Evolutionary conservation across 2,329 filamentous ascomycete genomes (phyloP).

Genomic region (Curvularia spicifera): DNA sequence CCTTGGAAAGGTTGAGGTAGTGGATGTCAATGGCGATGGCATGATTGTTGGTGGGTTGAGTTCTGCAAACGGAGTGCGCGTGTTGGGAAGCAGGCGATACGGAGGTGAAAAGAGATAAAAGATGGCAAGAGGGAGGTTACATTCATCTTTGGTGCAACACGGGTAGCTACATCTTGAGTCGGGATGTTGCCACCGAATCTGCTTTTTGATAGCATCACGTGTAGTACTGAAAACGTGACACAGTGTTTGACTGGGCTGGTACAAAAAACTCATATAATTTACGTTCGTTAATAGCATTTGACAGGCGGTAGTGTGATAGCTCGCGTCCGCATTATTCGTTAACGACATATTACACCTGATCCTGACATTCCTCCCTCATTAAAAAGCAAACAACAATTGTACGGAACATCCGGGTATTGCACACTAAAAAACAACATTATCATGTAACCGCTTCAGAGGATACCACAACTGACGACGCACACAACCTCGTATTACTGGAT

Average conservation of each 20-base stretch:
- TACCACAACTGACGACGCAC: not conserved
- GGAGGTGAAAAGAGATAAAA: not conserved
- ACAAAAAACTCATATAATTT: not conserved
- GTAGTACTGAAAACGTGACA: not conserved
- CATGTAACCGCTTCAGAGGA: not conserved
- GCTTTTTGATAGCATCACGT: not conserved
- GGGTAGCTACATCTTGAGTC: not conserved
- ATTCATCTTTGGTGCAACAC: not conserved
- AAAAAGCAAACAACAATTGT: not conserved
- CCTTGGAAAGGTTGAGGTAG: not conserved
- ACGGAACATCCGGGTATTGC: not conserved
- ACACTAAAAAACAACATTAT: not conserved
- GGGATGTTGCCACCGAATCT: not conserved
- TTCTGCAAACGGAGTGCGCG: not conserved
- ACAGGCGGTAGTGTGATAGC: too few relatives aligned
- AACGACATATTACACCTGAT: not conserved
- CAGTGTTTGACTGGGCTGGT: not conserved
- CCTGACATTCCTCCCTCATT: not conserved
- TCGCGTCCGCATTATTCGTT: not conserved
- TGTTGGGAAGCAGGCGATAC: not conserved
- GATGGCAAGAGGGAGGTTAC: not conserved
- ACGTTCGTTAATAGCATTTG: not conserved
- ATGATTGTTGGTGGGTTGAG: not conserved
- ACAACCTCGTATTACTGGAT: not conserved
- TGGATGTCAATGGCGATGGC: not conserved